These are phyloP conservation scores for Besnoitia besnoiti DNA, from an alignment of 169 alveolate genomes.

Conservation along the genomic window DNA sequence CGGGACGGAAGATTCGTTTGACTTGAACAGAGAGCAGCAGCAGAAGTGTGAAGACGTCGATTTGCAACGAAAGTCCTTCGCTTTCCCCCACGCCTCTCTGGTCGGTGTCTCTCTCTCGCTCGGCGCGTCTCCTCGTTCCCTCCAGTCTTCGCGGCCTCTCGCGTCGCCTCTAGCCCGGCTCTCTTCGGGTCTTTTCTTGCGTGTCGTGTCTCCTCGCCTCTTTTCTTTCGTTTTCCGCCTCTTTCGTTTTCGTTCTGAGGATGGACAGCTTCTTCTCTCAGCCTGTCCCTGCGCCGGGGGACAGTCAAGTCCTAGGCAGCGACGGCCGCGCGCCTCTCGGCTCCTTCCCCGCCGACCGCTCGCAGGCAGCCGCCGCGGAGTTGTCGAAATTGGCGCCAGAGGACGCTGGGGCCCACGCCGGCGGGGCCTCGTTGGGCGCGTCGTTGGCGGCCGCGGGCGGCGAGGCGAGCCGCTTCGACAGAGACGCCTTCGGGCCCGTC, in stretches of 20 bases:
- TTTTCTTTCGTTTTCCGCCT: background rate
- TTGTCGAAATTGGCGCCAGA: too few relatives aligned
- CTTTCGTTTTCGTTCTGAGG: background rate
- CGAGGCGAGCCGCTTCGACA: background rate
- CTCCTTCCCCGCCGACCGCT: too few relatives aligned
- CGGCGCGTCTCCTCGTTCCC: background rate
- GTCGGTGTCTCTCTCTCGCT: too few relatives aligned
- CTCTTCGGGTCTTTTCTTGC: background rate
- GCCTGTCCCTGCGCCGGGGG: background rate
- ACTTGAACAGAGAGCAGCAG: too few relatives aligned
- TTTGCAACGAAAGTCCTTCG: too few relatives aligned
- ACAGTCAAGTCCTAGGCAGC: background rate
- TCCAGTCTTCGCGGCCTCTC: background rate
- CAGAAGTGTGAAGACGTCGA: too few relatives aligned
- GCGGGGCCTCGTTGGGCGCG: too few relatives aligned
- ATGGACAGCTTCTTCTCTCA: constrained; percentile 24
- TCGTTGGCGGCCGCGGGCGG: background rate
- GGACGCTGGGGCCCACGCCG: too few relatives aligned
- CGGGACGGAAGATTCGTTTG: too few relatives aligned
- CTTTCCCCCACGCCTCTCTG: too few relatives aligned
- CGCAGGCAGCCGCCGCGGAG: too few relatives aligned
- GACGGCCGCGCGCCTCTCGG: background rate
- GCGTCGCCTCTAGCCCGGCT: background rate
- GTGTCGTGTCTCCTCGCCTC: background rate
- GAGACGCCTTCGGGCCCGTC: background rate